A percentile compares a stretch with the other conserved stretches of the same genome.
Evolutionary conservation across 257 asterid genomes (phyloP).

Genomic region (Capsicum baccatum): DNA sequence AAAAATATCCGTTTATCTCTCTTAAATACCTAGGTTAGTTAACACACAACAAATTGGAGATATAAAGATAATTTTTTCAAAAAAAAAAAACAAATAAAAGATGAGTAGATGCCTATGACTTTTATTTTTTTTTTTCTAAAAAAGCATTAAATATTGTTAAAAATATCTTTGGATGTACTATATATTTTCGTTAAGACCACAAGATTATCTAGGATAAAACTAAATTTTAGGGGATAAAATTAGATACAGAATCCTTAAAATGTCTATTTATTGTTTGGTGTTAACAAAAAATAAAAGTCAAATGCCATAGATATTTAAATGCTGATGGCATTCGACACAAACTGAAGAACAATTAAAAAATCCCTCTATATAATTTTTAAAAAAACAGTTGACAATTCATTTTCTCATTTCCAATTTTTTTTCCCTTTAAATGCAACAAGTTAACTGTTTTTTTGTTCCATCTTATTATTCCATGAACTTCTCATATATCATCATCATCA

Average conservation of each 20-base stretch:
- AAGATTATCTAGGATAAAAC: conserved; percentile 20
- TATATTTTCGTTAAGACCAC: background rate
- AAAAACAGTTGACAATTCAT: conserved; percentile 11
- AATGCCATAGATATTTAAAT: background rate
- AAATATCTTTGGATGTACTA: conserved; percentile 11
- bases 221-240: background rate
- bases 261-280: background rate
- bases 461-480: conserved; percentile 17
- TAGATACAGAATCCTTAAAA: background rate
- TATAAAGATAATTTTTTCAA: background rate
- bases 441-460: background rate
- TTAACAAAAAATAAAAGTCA: background rate
- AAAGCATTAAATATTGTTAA: background rate
- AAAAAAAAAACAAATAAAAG: background rate
- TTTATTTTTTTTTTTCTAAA: background rate
- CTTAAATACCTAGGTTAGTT: background rate
- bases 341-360: background rate
- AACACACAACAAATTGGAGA: background rate
- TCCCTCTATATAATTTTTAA: background rate
- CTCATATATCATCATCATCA: background rate
- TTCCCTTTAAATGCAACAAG: conserved; percentile 3
- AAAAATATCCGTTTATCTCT: background rate
- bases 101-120: background rate
- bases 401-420: background rate
- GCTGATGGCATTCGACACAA: conserved; percentile 4